phyloP scores from a whole-genome alignment of 805 yeast species.

The Zygoascus tannicola region DNA sequence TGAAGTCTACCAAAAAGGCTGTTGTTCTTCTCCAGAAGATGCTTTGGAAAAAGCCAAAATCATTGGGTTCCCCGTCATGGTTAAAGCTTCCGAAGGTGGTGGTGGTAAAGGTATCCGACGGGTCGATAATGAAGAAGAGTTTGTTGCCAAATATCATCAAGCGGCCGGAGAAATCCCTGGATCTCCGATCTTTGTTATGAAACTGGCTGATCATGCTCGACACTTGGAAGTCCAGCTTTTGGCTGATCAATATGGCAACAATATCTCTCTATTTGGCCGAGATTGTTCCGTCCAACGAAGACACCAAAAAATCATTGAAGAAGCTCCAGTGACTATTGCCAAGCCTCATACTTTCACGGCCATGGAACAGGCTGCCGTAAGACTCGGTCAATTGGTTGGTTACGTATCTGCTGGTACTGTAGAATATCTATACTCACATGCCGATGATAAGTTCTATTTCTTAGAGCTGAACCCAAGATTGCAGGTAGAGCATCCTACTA shows the following conservation, averaged over 20 bases:
- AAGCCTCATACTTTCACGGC: slow-evolving; percentile 70
- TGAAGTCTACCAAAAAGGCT: slow-evolving; percentile 76
- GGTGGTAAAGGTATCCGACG: slow-evolving; percentile 99
- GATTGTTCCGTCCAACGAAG: slow-evolving; percentile 99
- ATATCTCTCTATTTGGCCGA: slow-evolving; percentile 94
- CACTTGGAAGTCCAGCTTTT: slow-evolving; percentile 96
- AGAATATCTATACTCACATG: slow-evolving; percentile 89
- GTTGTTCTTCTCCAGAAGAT: slow-evolving; percentile 77
- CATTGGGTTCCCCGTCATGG: slow-evolving; percentile 98
- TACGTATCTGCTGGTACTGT: slow-evolving; percentile 99
- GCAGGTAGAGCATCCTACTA: slow-evolving; percentile 99
- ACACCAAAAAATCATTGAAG: slow-evolving; percentile 98
- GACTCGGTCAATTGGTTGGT: slow-evolving; percentile 94
- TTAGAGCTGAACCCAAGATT: slow-evolving; percentile 95
- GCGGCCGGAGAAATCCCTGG: slow-evolving; percentile 98
- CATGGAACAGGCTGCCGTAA: slow-evolving; percentile 97
- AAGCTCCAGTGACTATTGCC: slow-evolving; percentile 97
- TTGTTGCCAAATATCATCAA: slow-evolving; percentile 69
- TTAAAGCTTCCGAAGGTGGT: slow-evolving; percentile 99
- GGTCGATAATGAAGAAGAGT: slow-evolving; percentile 77
- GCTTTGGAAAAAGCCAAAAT: slow-evolving; percentile 76
- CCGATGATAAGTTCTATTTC: slow-evolving; percentile 91
- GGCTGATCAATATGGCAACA: slow-evolving; percentile 97
- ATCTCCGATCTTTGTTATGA: slow-evolving; percentile 96
- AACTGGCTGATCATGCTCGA: slow-evolving; percentile 94